A percentile compares a stretch with the other conserved stretches of the same genome.
These are phyloP conservation scores for Piper betle DNA, from an alignment of 164 flowering plant species.

Conservation along the genomic window DNA sequence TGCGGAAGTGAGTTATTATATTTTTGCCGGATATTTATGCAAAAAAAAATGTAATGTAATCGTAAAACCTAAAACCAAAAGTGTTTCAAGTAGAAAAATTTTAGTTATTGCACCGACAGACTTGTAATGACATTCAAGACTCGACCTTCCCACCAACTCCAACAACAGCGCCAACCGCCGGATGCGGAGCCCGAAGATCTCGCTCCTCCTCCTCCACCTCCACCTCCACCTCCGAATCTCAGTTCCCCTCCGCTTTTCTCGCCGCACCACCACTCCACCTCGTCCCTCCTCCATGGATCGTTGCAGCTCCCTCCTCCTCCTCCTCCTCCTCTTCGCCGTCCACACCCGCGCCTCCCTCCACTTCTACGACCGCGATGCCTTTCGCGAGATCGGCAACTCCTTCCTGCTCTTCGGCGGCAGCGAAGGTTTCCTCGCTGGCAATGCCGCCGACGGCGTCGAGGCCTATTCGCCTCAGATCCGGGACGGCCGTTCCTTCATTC, in stretches of 20 bases:
- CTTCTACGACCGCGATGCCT: conserved; percentile 37
- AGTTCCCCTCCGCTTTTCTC: background rate
- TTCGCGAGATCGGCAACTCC: conserved; percentile 70
- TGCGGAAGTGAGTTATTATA: too few species aligned
- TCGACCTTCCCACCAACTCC: too few species aligned
- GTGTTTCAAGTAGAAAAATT: too few species aligned
- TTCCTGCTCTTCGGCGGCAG: conserved; percentile 85
- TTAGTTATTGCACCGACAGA: too few species aligned
- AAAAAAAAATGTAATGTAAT: too few species aligned
- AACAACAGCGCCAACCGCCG: background rate
- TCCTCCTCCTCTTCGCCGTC: background rate
- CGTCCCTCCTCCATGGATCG: background rate
- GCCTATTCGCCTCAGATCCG: background rate
- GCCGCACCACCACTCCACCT: background rate
- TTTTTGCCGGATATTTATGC: too few species aligned
- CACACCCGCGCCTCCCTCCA: conserved; percentile 49
- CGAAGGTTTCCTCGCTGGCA: conserved; percentile 56
- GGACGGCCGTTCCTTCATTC: conserved; percentile 7
- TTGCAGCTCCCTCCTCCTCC: background rate
- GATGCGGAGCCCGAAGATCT: background rate
- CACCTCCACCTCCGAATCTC: background rate
- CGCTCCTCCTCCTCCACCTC: too few species aligned
- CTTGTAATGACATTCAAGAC: too few species aligned
- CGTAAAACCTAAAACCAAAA: too few species aligned
- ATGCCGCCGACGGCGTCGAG: background rate